Base-by-base conservation (phyloP, 768 basidiomycete genomes). In the Cystofilobasidium bisporidii region DNA sequence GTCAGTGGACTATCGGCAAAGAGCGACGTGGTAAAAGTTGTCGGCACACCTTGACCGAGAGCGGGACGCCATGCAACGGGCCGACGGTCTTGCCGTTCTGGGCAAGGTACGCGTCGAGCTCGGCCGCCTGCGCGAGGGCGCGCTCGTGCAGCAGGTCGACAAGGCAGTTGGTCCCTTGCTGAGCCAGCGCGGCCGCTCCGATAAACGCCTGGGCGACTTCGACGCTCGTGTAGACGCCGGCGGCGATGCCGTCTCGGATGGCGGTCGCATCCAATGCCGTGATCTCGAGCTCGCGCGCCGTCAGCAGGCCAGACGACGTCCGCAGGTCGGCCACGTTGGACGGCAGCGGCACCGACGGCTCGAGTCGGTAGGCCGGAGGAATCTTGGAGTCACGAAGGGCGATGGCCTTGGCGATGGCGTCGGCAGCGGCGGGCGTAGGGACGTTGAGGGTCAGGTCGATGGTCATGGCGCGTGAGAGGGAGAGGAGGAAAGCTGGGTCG, bases 181-280 rank as follows among this genome's bases (percentile, higher is more conserved):
- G 76, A 2, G 75, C 74, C 38, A 77, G 71, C 32, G 76, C 73
- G 33, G 79, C 78, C 50, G 73, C 77, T 61, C 78, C 78, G 70
- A 74, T 74, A 74, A 76, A 79, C 20, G 79, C 79, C 30, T 72
- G 72, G 48, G 74, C 65, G 47, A 79, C 77, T 50, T 79, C 77
- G 9, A 81, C 80, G 0, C 80, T 77, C 0, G 79, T 76, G 33
- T 77, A 73, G 20, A 26, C 60, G 32, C 32, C 28, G 26, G 61
- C 75, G 47, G 14, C 76, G 75, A 6, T 63, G 67, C 10, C 74
- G 45, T 47, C 45, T 24, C 45, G 45, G 45, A 47, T 74, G 50
- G 80, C 76, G 10, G 70, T 68, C 50, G 71, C 56, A 22, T 76
- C 59, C 32, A 81, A 63, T 9, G 71, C 75, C 20, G 77, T 79